Base-by-base conservation (phyloP, 139 green algal species). In the Limnomonas spitsbergensis region DNA sequence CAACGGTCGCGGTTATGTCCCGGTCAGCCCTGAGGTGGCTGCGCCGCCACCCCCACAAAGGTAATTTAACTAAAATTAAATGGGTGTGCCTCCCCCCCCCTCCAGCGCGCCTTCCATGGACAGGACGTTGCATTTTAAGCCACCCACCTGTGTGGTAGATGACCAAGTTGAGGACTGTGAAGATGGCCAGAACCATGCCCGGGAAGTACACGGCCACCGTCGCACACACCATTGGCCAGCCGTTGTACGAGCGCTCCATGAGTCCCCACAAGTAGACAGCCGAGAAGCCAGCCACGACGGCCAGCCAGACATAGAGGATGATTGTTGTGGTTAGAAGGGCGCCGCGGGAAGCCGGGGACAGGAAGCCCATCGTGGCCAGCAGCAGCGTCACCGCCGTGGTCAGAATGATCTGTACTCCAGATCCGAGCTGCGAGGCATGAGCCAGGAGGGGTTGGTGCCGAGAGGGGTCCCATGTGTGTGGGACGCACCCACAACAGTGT, bases 311-410 rank as follows among this genome's bases (percentile, higher is more conserved):
- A 32, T 77, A 83, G 20, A 82, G 36, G 24, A 81, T 67, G 4
- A 83, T 79, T 71, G 61, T 77, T 39, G 89, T 90, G n/a, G 94
- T 97, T 54, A 98, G 87, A 69, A 98, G 88, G 1, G 93, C 91
- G 27, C 95, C 95, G 39, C 95, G 89, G 0, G 90, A 89, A 9
- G 95, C 93, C 9, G 95, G 95, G 24, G 94, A 98, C 69, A 98
- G 87, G 81, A 98, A 98, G 69, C 95, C 95, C 38, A 98, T 86
- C 0, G 94, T 87, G 29, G 95, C 94, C 72, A 98, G 96, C 56
- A 95, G 78, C 37, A 99, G 85, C 26, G 93, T 98, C 40, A 95
- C 89, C 36, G 86, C 71, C 20, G 80, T 80, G 37, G 94, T 91
- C 40, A 82, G 66, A 67, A 97, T 82, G 79, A 97, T 94, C 84